These are phyloP conservation scores for Pugionium dolabratum DNA, from an alignment of 345 rosid genomes.

Conservation along the genomic window DNA sequence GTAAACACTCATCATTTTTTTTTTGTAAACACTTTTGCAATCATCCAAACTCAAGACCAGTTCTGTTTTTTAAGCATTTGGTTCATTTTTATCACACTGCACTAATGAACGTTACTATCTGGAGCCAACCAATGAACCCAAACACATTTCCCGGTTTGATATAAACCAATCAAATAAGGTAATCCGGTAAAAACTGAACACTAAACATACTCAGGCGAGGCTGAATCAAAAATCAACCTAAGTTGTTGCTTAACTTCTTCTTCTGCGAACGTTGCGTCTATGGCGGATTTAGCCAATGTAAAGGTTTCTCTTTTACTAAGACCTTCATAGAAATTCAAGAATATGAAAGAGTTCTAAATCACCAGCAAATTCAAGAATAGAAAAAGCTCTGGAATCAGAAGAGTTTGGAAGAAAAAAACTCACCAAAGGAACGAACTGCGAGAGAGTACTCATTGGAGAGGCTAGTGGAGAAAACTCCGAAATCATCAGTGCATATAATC, in stretches of 20 bases:
- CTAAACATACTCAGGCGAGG: slow-evolving; percentile 42
- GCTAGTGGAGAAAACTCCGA: slow-evolving; percentile 84
- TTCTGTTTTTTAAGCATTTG: too few species aligned
- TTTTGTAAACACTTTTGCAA: too few species aligned
- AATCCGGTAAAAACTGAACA: slow-evolving; percentile 9
- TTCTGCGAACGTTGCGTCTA: slow-evolving; percentile 69
- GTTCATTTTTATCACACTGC: too few species aligned
- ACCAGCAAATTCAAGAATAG: slow-evolving; percentile 4
- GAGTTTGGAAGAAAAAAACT: slow-evolving; percentile 24
- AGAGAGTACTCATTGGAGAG: slow-evolving; percentile 69
- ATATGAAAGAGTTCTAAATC: neutral
- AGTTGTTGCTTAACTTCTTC: slow-evolving; percentile 63
- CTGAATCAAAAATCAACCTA: slow-evolving; percentile 45
- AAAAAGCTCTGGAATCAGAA: slow-evolving; percentile 7
- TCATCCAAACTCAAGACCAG: too few species aligned
- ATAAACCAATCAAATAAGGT: slow-evolving; percentile 9
- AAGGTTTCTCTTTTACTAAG: slow-evolving; percentile 65
- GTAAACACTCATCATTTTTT: too few species aligned
- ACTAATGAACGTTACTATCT: too few species aligned
- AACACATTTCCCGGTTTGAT: neutral
- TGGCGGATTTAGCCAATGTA: slow-evolving; percentile 59
- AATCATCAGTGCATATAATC: slow-evolving; percentile 82
- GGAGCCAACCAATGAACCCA: neutral
- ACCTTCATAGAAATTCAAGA: slow-evolving; percentile 43
- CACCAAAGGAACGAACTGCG: slow-evolving; percentile 76